Evolutionary conservation across 2,329 filamentous ascomycete species (phyloP).

Genomic region (Emmonsia crescens): DNA sequence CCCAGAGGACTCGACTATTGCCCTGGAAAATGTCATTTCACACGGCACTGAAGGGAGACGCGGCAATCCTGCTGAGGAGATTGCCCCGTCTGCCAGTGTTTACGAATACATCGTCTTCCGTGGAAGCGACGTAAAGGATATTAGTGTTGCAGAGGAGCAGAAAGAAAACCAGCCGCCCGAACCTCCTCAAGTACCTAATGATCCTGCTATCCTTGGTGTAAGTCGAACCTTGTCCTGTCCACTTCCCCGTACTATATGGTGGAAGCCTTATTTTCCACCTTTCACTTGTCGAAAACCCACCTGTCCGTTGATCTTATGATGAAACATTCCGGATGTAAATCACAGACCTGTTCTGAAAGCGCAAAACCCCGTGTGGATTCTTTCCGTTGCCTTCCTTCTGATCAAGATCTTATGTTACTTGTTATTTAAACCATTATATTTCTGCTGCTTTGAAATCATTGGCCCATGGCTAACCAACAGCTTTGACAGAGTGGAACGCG

Average conservation of each 20-base stretch:
- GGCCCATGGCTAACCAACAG: conserved; percentile 6
- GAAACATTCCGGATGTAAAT: conserved; percentile 98
- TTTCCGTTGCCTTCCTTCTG: conserved; percentile 99
- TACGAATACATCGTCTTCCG: conserved; percentile 99
- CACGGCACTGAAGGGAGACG: conserved; percentile 89
- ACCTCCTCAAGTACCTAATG: conserved; percentile 72
- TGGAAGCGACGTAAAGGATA: conserved; percentile 95
- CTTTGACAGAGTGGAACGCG: conserved; percentile 32
- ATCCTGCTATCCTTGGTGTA: conserved; percentile 94
- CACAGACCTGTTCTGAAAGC: conserved; percentile 69
- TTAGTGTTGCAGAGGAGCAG: conserved; percentile 79
- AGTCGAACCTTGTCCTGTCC: conserved; percentile 41
- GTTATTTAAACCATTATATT: background rate
- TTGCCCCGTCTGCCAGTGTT: conserved; percentile 70
- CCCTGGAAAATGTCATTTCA: conserved; percentile 89
- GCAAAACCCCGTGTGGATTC: conserved; percentile 86
- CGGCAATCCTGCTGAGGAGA: conserved; percentile 66
- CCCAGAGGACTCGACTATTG: conserved; percentile 91
- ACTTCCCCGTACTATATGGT: conserved; percentile 1
- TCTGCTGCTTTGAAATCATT: background rate
- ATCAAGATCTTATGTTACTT: conserved; percentile 34
- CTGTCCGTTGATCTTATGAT: conserved; percentile 52
- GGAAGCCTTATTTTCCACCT: conserved; percentile 2
- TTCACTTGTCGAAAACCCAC: background rate
- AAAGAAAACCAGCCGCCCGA: conserved; percentile 61